A percentile compares a stretch with the other conserved stretches of the same genome.
These are phyloP conservation scores for Luzula sylvatica DNA, from an alignment of 176 grass and related monocot species.

Conservation along the genomic window DNA sequence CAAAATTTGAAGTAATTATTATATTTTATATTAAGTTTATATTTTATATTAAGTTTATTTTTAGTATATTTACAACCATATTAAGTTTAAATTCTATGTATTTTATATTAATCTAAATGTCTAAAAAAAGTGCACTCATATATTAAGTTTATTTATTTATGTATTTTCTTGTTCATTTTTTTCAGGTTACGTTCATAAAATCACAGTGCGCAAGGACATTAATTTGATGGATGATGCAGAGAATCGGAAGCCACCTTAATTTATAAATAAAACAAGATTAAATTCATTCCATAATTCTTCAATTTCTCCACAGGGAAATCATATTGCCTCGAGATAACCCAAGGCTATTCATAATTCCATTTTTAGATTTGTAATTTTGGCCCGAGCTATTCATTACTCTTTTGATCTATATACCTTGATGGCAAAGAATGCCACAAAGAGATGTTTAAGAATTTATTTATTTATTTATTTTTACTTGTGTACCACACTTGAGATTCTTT, in stretches of 20 bases:
- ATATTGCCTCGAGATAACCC: background rate
- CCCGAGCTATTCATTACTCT: conserved; percentile 7
- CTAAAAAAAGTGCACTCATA: too few relatives aligned
- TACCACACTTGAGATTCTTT: conserved; percentile 12
- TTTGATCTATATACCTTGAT: conserved; percentile 4
- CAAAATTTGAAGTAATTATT: too few relatives aligned
- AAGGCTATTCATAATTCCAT: background rate
- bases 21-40: too few relatives aligned
- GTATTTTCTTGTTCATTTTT: conserved; percentile 11
- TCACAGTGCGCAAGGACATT: conserved; percentile 50
- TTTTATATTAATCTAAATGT: too few relatives aligned
- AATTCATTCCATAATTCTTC: background rate
- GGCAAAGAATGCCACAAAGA: background rate
- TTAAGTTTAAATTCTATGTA: too few relatives aligned
- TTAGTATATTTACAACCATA: too few relatives aligned
- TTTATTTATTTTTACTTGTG: conserved; percentile 4
- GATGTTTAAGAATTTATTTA: conserved; percentile 10
- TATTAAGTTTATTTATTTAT: background rate
- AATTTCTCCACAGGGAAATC: background rate
- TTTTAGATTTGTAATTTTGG: conserved; percentile 3
- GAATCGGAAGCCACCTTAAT: conserved; percentile 55
- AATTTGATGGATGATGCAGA: conserved; percentile 83
- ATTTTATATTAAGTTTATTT: too few relatives aligned
- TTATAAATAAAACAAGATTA: conserved; percentile 16
- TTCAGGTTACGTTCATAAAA: conserved; percentile 92